A percentile compares a stretch with the other conserved stretches of the same genome.
These are phyloP conservation scores for Dimocarpus longan DNA, from an alignment of 345 rosid species.

Conservation along the genomic window DNA sequence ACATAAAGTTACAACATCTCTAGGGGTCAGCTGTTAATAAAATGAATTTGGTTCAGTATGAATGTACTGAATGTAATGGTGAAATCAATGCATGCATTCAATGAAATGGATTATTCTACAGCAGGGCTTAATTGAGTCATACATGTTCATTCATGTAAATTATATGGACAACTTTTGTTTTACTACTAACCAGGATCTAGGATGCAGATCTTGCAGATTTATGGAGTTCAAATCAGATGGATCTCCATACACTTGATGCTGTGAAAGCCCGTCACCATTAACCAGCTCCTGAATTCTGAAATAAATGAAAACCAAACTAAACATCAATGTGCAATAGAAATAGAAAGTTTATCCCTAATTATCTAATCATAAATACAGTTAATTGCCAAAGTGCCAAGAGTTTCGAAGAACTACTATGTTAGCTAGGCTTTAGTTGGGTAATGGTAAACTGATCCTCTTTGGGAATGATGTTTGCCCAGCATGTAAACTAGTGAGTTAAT, in stretches of 20 bases:
- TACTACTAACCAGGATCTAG: constrained; percentile 55
- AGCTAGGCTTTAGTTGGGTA: neutral
- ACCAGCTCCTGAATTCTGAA: constrained; percentile 56
- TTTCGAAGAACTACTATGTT: neutral
- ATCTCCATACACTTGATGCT: constrained; percentile 47
- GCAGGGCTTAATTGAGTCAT: neutral
- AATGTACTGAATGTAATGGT: neutral
- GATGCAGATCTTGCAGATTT: constrained; percentile 49
- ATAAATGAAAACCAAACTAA: constrained; percentile 6
- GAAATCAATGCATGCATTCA: neutral
- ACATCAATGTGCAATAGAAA: neutral
- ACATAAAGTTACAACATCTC: neutral
- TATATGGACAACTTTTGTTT: neutral
- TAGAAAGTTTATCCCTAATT: neutral
- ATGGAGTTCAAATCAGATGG: constrained; percentile 38
- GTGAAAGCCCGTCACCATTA: constrained; percentile 30
- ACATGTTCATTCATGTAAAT: neutral
- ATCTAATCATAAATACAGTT: neutral
- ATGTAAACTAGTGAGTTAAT: neutral
- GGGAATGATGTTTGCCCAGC: neutral
- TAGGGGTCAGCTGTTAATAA: neutral
- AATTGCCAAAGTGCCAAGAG: constrained; percentile 5
- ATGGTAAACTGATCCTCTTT: neutral
- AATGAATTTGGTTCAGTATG: neutral
- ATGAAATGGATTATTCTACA: neutral